Base-by-base conservation (phyloP, 257 asterid genomes). In the Craterostigma plantagineum region DNA sequence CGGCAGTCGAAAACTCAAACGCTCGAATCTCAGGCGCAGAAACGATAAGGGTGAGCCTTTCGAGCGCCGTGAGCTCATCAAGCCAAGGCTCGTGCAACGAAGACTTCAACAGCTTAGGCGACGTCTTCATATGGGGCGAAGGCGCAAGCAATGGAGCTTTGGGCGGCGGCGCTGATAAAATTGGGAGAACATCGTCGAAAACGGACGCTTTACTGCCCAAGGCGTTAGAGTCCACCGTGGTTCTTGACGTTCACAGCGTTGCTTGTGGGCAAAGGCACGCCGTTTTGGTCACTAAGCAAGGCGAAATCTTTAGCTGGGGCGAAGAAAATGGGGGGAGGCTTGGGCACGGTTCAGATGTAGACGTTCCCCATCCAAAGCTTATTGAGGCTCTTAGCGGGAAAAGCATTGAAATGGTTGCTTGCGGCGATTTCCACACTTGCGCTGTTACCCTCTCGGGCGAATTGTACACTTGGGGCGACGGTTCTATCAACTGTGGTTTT, bases 71-170 rank as follows among this genome's bases (percentile, higher is more conserved):
- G 41, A 86, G 97, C 63, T 78, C 92, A 43, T 86, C 97, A 7
- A 86, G 96, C 58, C 97, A 81, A 49, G 84, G 87, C 41, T 86
- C 94, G 35, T 66, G 76, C 35, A 70, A 38, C 39, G 97, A 86
- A 58, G 97, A 86, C 43, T 66, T 72, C 36, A 91, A 75, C 23
- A 55, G 64, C 70, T 51, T 78, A 42, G 94, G 93, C 10, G 97
- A 86, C 57, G 81, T 81, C 63, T 81, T 65, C 74, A 72, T 81
- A 44, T 86, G 91, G 87, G 97, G 97, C 14, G 91, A 86, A 63
- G 77, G 80, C 46, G 55, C 68, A 27, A 81, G 84, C 10, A 61
- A 68, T 16, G 91, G 92, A 42, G 55, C 71, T 10, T 47, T 77
- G 50, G 83, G 90, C 43, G 86, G 93, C 40, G 92, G 92, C 37